phyloP scores from a whole-genome alignment of 768 basidiomycete genomes.

The Pleurotus tuoliensis region DNA sequence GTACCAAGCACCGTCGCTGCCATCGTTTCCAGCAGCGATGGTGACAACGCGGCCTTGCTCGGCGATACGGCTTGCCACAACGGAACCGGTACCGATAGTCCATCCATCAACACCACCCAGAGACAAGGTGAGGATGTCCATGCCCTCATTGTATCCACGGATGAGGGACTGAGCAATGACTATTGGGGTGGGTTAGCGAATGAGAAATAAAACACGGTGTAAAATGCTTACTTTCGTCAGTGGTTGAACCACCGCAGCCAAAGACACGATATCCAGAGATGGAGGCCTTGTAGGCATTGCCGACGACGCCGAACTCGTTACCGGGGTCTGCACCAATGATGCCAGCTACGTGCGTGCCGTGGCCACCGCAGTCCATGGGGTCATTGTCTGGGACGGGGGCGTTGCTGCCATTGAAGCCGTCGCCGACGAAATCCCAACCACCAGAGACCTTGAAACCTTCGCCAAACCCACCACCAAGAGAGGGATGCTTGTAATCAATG shows the following conservation, averaged over 20 bases:
- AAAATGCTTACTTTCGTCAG: conserved; percentile 43
- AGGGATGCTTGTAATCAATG: conserved; percentile 54
- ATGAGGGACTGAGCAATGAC: conserved; percentile 47
- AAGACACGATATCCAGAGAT: conserved; percentile 57
- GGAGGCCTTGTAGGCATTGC: conserved; percentile 61
- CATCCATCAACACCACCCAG: conserved; percentile 62
- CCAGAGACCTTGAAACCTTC: conserved; percentile 48
- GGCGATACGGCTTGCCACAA: conserved; percentile 58
- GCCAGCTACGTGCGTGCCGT: conserved; percentile 59
- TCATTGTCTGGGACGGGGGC: background rate
- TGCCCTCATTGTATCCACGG: conserved; percentile 44
- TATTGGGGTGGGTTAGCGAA: conserved; percentile 1
- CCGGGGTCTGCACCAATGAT: conserved; percentile 59
- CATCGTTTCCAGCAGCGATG: conserved; percentile 57
- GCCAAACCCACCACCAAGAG: conserved; percentile 53
- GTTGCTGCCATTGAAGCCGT: conserved; percentile 39
- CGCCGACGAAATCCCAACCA: conserved; percentile 57
- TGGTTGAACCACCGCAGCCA: conserved; percentile 49
- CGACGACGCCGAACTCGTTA: conserved; percentile 63
- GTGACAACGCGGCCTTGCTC: conserved; percentile 56
- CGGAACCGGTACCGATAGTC: conserved; percentile 51
- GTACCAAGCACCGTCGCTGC: conserved; percentile 59
- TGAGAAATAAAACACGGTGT: too few species aligned
- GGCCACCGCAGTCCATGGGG: conserved; percentile 20
- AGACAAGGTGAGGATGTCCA: conserved; percentile 63